Evolutionary conservation across 768 basidiomycete genomes (phyloP).

Genomic region (Russula virescens): DNA sequence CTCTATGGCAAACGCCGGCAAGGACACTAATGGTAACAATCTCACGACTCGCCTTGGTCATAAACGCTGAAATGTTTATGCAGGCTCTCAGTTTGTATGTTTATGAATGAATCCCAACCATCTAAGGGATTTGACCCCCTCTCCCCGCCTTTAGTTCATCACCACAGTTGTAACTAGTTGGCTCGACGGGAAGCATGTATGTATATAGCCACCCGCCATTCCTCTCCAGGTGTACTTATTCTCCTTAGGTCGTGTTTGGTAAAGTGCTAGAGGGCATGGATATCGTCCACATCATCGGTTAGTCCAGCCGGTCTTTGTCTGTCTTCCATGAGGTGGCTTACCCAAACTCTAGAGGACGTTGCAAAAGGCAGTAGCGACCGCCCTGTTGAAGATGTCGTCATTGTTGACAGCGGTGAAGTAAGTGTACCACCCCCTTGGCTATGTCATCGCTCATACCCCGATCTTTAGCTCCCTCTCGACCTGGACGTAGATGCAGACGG

Average conservation of each 20-base stretch:
- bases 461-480: conserved; percentile 46
- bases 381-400: conserved; percentile 71
- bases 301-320: conserved; percentile 29
- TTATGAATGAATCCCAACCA: neutral
- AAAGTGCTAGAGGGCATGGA: conserved; percentile 91
- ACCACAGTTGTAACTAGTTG: conserved; percentile 82
- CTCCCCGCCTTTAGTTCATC: conserved; percentile 62
- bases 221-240: conserved; percentile 22
- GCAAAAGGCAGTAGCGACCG: conserved; percentile 65
- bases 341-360: conserved; percentile 56
- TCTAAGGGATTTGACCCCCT: conserved; percentile 4
- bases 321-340: conserved; percentile 18
- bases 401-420: conserved; percentile 87
- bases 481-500: conserved; percentile 53
- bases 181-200: conserved; percentile 86
- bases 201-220: conserved; percentile 22
- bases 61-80: conserved; percentile 13
- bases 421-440: conserved; percentile 15
- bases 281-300: conserved; percentile 70
- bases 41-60: neutral
- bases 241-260: conserved; percentile 80
- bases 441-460: conserved; percentile 8
- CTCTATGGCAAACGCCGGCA: conserved; percentile 93
- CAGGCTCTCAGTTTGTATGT: conserved; percentile 80
- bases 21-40: conserved; percentile 81